These are phyloP conservation scores for Blastomyces emzantsi DNA, from an alignment of 2,329 filamentous ascomycete genomes.

Conservation along the genomic window DNA sequence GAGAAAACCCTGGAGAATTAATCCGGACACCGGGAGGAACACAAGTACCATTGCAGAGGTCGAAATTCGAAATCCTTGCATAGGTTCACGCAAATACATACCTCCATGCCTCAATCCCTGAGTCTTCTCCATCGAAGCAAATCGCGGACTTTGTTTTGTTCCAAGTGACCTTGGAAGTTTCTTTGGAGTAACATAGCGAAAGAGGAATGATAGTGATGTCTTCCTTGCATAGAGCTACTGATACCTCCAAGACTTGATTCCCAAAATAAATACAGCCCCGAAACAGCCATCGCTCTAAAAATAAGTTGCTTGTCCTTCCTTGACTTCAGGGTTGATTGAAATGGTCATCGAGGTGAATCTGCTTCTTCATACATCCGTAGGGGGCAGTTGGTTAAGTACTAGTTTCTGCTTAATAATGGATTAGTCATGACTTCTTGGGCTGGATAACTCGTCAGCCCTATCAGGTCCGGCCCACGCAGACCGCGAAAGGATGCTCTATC, in stretches of 20 bases:
- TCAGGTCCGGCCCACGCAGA: too few species aligned
- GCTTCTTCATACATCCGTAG: too few species aligned
- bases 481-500: too few species aligned
- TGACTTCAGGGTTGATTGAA: too few species aligned
- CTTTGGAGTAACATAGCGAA: not conserved
- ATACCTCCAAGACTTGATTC: not conserved
- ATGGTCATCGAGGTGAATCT: too few species aligned
- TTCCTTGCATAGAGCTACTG: not conserved
- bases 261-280: not conserved
- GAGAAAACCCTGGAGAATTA: not conserved
- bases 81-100: not conserved
- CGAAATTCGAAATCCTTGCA: not conserved
- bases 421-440: not conserved
- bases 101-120: not conserved
- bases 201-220: not conserved
- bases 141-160: not conserved
- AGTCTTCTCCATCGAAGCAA: not conserved
- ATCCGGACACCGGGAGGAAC: not conserved
- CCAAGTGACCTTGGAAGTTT: not conserved
- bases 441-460: too few species aligned
- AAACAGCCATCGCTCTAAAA: not conserved
- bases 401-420: not conserved
- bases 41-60: too few species aligned
- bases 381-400: too few species aligned
- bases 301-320: not conserved